Percentiles rank a stretch among this genome's conserved stretches.
phyloP scores from a whole-genome alignment of 306 rosid species.

The Begonia fuchsioides region DNA sequence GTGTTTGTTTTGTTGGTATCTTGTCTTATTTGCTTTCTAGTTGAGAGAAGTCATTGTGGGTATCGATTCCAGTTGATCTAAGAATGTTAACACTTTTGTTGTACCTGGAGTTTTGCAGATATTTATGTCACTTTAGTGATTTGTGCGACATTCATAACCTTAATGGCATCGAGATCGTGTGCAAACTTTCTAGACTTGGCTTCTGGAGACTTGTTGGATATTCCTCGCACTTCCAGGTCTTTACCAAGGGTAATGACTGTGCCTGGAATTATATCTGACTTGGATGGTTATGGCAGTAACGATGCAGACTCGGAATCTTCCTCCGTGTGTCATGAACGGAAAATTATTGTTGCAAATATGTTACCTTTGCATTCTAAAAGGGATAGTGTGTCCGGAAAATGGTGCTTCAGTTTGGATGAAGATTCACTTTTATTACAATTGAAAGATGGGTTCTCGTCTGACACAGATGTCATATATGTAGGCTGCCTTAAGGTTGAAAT shows the following conservation, averaged over 20 bases:
- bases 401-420: constrained; percentile 16
- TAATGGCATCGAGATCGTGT: constrained; percentile 12
- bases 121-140: background rate
- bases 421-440: constrained; percentile 11
- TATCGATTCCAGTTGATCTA: too few species aligned
- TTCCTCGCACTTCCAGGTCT: constrained; percentile 12
- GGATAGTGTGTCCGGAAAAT: constrained; percentile 9
- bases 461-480: constrained; percentile 9
- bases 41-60: too few species aligned
- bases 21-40: too few species aligned
- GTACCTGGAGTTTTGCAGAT: background rate
- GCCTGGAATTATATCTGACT: constrained; percentile 16
- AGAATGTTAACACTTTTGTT: too few species aligned
- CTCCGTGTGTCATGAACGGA: constrained; percentile 10
- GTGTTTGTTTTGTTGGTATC: too few species aligned
- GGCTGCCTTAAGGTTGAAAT: constrained; percentile 16
- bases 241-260: constrained; percentile 14
- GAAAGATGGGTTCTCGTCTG: constrained; percentile 12
- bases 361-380: constrained; percentile 14
- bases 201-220: constrained; percentile 11
- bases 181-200: constrained; percentile 12
- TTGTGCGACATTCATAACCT: background rate
- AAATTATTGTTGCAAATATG: constrained; percentile 12
- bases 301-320: constrained; percentile 12
- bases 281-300: constrained; percentile 14